Evolutionary conservation across 176 grass and related monocot genomes (phyloP).

Genomic region (Carex pumila): DNA sequence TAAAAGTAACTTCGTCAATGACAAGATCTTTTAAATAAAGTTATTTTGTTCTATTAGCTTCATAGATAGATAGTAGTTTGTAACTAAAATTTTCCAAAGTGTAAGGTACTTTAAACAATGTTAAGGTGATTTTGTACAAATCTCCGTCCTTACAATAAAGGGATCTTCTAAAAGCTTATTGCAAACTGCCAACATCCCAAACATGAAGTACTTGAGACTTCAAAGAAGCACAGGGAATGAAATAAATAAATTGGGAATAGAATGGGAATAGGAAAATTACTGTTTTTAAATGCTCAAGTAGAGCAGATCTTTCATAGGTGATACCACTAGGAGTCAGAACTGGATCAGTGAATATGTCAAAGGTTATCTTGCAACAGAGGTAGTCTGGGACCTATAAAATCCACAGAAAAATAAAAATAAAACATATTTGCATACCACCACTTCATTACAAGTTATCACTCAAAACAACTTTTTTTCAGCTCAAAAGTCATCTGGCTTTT

Average conservation of each 20-base stretch:
- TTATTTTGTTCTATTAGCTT: background rate
- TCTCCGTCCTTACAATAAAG: background rate
- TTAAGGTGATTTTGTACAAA: background rate
- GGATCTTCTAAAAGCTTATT: background rate
- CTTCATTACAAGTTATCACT: background rate
- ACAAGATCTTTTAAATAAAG: background rate
- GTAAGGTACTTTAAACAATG: too few species aligned
- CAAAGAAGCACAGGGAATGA: background rate
- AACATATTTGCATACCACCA: background rate
- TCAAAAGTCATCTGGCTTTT: background rate
- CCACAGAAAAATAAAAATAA: background rate
- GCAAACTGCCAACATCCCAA: background rate
- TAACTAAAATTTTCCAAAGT: background rate
- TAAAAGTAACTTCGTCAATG: background rate
- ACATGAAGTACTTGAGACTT: background rate
- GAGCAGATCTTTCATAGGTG: conserved; percentile 68
- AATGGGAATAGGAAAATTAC: conserved; percentile 15
- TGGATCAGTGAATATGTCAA: conserved; percentile 85
- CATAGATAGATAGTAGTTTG: background rate
- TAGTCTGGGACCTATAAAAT: conserved; percentile 61
- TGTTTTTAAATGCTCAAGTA: conserved; percentile 68
- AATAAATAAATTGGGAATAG: background rate
- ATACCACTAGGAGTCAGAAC: conserved; percentile 86
- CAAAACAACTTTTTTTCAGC: background rate
- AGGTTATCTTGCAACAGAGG: conserved; percentile 78